Conservation (phyloP, 73 alveolate species). For the Tetrahymena thermophila region DNA sequence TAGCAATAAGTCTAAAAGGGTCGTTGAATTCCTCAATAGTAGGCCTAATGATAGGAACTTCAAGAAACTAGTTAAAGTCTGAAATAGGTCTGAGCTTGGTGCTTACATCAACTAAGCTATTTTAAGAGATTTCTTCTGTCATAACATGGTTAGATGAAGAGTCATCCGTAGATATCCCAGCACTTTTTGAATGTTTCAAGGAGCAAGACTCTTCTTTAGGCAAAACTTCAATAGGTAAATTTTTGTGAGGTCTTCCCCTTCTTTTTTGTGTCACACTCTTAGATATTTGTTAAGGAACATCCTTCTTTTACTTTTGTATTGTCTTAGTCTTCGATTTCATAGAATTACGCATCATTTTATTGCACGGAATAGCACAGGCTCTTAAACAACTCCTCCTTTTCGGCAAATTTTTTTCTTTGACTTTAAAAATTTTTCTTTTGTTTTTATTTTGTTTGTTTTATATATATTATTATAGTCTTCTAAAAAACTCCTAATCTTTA, state of each 20-base stretch:
- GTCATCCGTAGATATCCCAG: conserved; percentile 1
- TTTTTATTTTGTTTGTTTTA: not conserved
- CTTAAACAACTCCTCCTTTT: not conserved
- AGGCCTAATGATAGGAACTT: conserved; percentile 34
- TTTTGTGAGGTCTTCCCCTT: not conserved
- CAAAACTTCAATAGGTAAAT: not conserved
- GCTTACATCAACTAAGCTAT: not conserved
- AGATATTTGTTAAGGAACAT: not conserved
- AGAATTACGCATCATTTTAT: not conserved
- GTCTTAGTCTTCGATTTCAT: not conserved
- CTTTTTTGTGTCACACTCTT: not conserved
- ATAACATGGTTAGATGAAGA: not conserved
- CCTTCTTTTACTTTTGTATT: not conserved
- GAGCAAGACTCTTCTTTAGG: not conserved
- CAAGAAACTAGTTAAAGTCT: not conserved
- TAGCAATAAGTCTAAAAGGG: conserved; percentile 58
- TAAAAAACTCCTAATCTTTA: not conserved
- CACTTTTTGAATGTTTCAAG: not conserved
- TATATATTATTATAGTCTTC: not conserved
- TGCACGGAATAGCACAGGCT: not conserved
- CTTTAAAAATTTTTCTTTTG: not conserved
- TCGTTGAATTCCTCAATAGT: conserved; percentile 54
- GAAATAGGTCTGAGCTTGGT: not conserved
- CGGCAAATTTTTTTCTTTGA: not conserved
- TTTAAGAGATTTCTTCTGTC: not conserved